A percentile compares a stretch with the other conserved stretches of the same genome.
Evolutionary conservation across 2,329 filamentous ascomycete genomes (phyloP).

Genomic region (Epichloe baconii): DNA sequence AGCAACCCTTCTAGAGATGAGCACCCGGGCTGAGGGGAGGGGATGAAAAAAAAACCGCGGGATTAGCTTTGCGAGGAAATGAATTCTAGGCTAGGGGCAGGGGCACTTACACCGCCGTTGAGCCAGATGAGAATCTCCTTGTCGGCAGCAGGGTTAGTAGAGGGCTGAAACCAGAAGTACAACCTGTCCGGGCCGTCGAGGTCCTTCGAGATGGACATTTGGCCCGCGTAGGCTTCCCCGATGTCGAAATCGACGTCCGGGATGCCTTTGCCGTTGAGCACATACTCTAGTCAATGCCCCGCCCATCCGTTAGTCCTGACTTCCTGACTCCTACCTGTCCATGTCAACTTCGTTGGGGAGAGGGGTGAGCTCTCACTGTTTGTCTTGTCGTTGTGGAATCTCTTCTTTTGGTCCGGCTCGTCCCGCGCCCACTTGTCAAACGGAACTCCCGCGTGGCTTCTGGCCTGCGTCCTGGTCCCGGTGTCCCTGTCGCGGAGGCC

Average conservation of each 20-base stretch:
- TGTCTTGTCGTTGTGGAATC: constrained; percentile 5
- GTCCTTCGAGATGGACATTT: constrained; percentile 37
- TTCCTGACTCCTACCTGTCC: too few species aligned
- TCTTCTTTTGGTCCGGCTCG: background rate
- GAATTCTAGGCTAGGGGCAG: background rate
- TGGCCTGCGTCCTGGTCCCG: background rate
- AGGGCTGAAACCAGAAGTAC: constrained; percentile 43
- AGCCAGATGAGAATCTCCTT: constrained; percentile 52
- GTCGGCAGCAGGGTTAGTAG: constrained; percentile 26
- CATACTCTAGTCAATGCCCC: constrained; percentile 29
- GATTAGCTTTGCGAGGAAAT: background rate
- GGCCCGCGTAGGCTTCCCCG: constrained; percentile 43
- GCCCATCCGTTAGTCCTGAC: too few species aligned
- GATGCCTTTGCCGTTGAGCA: constrained; percentile 45
- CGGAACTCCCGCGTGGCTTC: background rate
- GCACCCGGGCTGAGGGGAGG: constrained; percentile 32
- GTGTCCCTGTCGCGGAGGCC: background rate
- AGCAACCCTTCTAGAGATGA: constrained; percentile 54
- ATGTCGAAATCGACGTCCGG: constrained; percentile 54
- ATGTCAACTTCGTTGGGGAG: background rate
- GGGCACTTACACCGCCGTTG: constrained; percentile 34
- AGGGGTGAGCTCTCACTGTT: constrained; percentile 1
- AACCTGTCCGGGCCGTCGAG: constrained; percentile 23
- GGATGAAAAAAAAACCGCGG: too few species aligned
- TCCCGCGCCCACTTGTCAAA: constrained; percentile 4